Evolutionary conservation across 164 flowering plant genomes (phyloP).

Genomic region (Cinnamomum chago): DNA sequence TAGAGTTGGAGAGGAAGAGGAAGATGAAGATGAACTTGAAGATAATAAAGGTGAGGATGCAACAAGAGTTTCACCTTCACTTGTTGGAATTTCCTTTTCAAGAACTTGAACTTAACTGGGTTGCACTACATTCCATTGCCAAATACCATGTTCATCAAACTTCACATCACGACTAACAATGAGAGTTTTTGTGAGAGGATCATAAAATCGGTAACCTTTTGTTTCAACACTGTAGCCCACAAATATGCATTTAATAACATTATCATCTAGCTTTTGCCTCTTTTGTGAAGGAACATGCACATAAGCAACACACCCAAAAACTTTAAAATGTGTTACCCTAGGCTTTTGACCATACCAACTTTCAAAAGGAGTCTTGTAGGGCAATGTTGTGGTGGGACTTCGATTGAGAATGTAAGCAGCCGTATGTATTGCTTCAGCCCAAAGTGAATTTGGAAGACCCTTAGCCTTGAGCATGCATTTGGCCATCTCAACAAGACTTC

Average conservation of each 20-base stretch:
- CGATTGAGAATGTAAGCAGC: neutral
- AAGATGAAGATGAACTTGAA: neutral
- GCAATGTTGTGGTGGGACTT: neutral
- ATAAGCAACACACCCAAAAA: neutral
- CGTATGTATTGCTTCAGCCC: neutral
- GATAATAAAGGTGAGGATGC: neutral
- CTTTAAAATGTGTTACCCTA: neutral
- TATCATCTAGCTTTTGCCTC: neutral
- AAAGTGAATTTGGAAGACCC: neutral
- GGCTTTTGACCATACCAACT: neutral
- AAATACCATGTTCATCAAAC: neutral
- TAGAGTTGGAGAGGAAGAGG: neutral
- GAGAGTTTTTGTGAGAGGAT: neutral
- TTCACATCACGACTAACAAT: neutral
- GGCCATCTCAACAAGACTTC: neutral
- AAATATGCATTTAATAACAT: slow-evolving; percentile 1
- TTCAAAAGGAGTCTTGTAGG: neutral
- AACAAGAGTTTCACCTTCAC: neutral
- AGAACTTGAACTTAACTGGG: neutral
- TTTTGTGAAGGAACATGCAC: neutral
- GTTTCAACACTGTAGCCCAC: neutral
- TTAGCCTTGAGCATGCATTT: neutral
- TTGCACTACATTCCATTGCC: neutral
- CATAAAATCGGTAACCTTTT: neutral
- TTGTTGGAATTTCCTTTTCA: neutral